phyloP scores from a whole-genome alignment of 495 filamentous ascomycete genomes.

The Podospora fimiseda region DNA sequence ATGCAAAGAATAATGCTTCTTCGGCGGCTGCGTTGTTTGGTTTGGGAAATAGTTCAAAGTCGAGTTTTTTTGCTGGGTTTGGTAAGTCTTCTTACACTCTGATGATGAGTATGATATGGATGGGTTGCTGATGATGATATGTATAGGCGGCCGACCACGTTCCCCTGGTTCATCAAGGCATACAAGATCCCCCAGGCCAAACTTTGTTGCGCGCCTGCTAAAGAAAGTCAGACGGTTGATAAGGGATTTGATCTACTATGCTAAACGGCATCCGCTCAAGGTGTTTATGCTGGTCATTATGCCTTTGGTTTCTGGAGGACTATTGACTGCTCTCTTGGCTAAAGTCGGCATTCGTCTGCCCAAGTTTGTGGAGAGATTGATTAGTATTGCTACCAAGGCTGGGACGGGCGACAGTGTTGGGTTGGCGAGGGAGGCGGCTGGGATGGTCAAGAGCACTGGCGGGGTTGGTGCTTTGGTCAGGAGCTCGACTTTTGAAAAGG shows the following conservation, averaged over 20 bases:
- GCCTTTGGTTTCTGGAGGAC: constrained; percentile 76
- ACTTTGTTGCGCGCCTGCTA: constrained; percentile 64
- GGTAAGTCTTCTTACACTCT: too few relatives aligned
- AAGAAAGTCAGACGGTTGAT: constrained; percentile 65
- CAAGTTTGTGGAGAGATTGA: constrained; percentile 44
- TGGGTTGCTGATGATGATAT: too few relatives aligned
- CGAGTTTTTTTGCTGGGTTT: neutral
- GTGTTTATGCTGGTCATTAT: constrained; percentile 79
- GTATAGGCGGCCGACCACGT: constrained; percentile 3
- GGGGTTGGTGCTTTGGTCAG: neutral
- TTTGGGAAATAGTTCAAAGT: neutral
- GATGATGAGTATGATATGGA: too few relatives aligned
- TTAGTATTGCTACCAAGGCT: constrained; percentile 49
- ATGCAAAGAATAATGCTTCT: too few relatives aligned
- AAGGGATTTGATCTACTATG: constrained; percentile 68
- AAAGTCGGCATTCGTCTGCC: constrained; percentile 74
- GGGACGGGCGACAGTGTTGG: constrained; percentile 50
- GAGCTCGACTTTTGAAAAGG: neutral
- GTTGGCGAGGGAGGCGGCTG: constrained; percentile 45
- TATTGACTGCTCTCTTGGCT: constrained; percentile 62
- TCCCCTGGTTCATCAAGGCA: constrained; percentile 55
- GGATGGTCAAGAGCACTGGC: constrained; percentile 32
- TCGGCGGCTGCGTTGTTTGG: too few relatives aligned
- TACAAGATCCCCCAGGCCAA: constrained; percentile 65
- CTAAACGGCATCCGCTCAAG: constrained; percentile 71